These are phyloP conservation scores for Sphaerulina vaccinii DNA, from an alignment of 2,329 filamentous ascomycete species.

Conservation along the genomic window DNA sequence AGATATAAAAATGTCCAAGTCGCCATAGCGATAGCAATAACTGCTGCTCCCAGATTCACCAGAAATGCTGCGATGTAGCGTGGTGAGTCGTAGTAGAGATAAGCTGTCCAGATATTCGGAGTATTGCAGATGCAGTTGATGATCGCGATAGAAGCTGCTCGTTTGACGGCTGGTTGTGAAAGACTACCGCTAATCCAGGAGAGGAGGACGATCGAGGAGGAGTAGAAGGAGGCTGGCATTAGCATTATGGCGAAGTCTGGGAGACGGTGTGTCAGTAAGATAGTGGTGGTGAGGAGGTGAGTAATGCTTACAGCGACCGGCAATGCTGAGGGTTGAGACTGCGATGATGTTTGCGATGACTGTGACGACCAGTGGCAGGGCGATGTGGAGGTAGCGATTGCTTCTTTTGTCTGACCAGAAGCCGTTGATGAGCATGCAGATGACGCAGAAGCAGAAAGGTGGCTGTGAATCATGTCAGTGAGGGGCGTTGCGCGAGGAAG, in stretches of 20 bases:
- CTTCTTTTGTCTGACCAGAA: constrained; percentile 25
- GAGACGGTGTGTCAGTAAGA: no score
- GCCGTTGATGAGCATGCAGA: constrained; percentile 26
- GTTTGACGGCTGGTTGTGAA: constrained; percentile 30
- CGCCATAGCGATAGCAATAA: constrained; percentile 23
- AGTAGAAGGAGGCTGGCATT: constrained; percentile 55
- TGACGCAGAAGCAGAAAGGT: constrained; percentile 25
- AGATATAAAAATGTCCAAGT: constrained; percentile 26
- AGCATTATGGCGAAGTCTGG: constrained; percentile 62
- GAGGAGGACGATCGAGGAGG: constrained; percentile 58
- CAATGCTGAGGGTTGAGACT: constrained; percentile 57
- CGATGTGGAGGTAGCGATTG: constrained; percentile 58
- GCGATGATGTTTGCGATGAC: constrained; percentile 59
- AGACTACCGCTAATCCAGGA: constrained; percentile 53
- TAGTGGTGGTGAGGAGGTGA: no score
- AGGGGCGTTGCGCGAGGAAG: no score
- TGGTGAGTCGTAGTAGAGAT: constrained; percentile 22
- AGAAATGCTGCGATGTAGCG: constrained; percentile 24
- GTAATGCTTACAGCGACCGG: no score
- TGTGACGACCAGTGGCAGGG: constrained; percentile 54
- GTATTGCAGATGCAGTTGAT: constrained; percentile 33
- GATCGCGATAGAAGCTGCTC: constrained; percentile 29
- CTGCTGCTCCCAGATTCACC: constrained; percentile 26
- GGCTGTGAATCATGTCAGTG: no score
- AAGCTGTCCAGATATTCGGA: constrained; percentile 28